Evolutionary conservation across 108 stramenopile species (phyloP).

Genomic region (Bacterosira constricta): DNA sequence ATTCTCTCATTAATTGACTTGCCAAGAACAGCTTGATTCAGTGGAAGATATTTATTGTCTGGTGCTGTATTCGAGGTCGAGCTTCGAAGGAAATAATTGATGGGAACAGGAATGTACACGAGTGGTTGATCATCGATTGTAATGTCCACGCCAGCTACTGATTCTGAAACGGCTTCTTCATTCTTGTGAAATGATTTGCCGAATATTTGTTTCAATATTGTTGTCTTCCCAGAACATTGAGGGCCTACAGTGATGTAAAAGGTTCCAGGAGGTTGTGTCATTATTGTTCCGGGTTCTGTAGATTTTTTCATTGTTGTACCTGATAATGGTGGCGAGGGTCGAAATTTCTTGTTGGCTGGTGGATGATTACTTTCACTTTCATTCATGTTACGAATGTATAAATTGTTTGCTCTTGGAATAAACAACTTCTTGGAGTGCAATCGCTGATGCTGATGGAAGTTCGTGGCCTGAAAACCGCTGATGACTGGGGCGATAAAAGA

Average conservation of each 20-base stretch:
- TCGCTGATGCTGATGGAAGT: not conserved
- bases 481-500: not conserved
- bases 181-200: constrained; percentile 15
- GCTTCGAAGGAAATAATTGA: constrained; percentile 43
- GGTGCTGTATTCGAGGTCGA: not conserved
- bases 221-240: constrained; percentile 79
- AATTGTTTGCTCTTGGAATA: not conserved
- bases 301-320: not conserved
- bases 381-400: not conserved
- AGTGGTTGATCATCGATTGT: constrained; percentile 77
- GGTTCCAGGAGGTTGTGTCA: constrained; percentile 45
- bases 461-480: not conserved
- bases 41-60: not conserved
- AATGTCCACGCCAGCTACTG: constrained; percentile 51
- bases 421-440: too few relatives aligned
- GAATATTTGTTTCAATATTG: constrained; percentile 49
- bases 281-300: not conserved
- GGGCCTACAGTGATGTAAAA: constrained; percentile 84
- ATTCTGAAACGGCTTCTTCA: not conserved
- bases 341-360: not conserved
- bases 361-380: not conserved
- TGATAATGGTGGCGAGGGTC: not conserved
- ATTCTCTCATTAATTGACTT: constrained; percentile 56
- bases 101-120: constrained; percentile 67
- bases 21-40: constrained; percentile 20